Conservation (phyloP, 192 early-diverging fungal species). For the Linnemannia zychae region DNA sequence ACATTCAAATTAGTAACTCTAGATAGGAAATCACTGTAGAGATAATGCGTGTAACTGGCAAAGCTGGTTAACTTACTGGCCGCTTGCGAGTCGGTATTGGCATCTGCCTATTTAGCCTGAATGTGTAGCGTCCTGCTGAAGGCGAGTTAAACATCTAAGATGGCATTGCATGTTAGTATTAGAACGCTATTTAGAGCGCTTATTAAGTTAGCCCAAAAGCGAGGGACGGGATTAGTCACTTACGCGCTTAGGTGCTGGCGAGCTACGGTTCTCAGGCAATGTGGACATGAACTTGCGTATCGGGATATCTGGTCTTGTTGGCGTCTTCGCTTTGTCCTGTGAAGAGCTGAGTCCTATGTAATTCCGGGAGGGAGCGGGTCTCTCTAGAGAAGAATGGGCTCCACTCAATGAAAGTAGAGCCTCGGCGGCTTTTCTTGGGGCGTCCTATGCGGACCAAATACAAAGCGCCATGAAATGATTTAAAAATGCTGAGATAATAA, state of each 20-base stretch:
- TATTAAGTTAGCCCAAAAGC: slow-evolving; percentile 9
- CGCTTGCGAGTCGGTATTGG: slow-evolving; percentile 21
- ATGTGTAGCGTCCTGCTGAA: neutral
- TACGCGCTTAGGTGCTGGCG: slow-evolving; percentile 19
- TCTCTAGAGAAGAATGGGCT: slow-evolving; percentile 6
- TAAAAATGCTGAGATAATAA: slow-evolving; percentile 17
- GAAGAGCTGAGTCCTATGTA: slow-evolving; percentile 1
- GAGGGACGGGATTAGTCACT: slow-evolving; percentile 16
- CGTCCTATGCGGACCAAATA: slow-evolving; percentile 21
- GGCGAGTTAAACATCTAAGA: slow-evolving; percentile 5
- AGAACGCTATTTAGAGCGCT: neutral
- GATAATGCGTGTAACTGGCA: neutral
- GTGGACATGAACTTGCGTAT: slow-evolving; percentile 14
- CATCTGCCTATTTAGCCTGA: slow-evolving; percentile 6
- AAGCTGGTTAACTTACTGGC: slow-evolving; percentile 15
- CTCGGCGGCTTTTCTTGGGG: slow-evolving; percentile 16
- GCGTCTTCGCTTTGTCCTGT: slow-evolving; percentile 17
- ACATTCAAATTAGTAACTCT: slow-evolving; percentile 12
- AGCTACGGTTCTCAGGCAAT: slow-evolving; percentile 12
- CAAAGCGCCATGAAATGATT: slow-evolving; percentile 12
- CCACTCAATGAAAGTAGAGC: slow-evolving; percentile 13
- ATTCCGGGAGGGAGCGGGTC: slow-evolving; percentile 16
- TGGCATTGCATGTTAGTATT: slow-evolving; percentile 17
- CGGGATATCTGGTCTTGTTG: slow-evolving; percentile 12
- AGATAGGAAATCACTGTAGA: slow-evolving; percentile 2